These are phyloP conservation scores for Clonostachys sp. DNA, from an alignment of 2,329 filamentous ascomycete genomes.

Conservation along the genomic window DNA sequence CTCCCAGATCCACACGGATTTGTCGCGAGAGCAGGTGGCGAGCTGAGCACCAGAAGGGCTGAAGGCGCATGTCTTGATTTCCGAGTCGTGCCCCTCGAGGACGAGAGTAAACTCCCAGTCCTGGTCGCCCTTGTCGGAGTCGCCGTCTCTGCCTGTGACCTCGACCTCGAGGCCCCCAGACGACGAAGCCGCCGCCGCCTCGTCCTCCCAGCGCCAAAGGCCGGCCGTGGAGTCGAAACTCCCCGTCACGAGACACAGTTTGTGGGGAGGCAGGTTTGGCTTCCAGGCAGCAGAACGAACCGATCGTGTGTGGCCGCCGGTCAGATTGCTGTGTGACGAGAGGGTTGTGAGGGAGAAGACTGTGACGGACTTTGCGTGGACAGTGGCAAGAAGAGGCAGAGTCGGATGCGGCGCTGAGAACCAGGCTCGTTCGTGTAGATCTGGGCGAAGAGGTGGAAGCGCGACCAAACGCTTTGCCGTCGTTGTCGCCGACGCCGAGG, in stretches of 20 bases:
- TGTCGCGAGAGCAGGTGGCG: slow-evolving; percentile 88
- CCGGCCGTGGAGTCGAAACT: slow-evolving; percentile 93
- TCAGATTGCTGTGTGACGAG: slow-evolving; percentile 71
- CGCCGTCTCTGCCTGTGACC: slow-evolving; percentile 14
- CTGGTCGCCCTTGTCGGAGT: slow-evolving; percentile 58
- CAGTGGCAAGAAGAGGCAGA: slow-evolving; percentile 83
- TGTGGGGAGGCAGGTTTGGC: slow-evolving; percentile 55
- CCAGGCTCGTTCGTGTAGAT: slow-evolving; percentile 75
- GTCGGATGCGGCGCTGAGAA: slow-evolving; percentile 79
- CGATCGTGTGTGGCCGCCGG: slow-evolving; percentile 85
- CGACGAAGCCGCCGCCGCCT: slow-evolving; percentile 24
- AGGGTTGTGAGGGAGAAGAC: slow-evolving; percentile 85
- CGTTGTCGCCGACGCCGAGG: background rate
- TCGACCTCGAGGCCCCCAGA: slow-evolving; percentile 9
- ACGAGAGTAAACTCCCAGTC: slow-evolving; percentile 93
- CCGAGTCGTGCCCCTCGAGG: slow-evolving; percentile 90
- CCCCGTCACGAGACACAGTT: slow-evolving; percentile 81
- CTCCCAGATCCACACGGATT: slow-evolving; percentile 98
- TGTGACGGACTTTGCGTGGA: slow-evolving; percentile 81
- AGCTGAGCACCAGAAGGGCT: slow-evolving; percentile 71
- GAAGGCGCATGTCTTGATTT: slow-evolving; percentile 80
- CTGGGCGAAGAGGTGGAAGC: slow-evolving; percentile 46
- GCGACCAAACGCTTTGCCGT: slow-evolving; percentile 13
- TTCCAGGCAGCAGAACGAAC: slow-evolving; percentile 89
- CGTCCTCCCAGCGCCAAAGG: slow-evolving; percentile 67